Percentiles rank a stretch among this genome's conserved stretches.
Evolutionary conservation across 1,139 yeast species (phyloP).

Genomic region (Scheffersomyces cryptocercus): DNA sequence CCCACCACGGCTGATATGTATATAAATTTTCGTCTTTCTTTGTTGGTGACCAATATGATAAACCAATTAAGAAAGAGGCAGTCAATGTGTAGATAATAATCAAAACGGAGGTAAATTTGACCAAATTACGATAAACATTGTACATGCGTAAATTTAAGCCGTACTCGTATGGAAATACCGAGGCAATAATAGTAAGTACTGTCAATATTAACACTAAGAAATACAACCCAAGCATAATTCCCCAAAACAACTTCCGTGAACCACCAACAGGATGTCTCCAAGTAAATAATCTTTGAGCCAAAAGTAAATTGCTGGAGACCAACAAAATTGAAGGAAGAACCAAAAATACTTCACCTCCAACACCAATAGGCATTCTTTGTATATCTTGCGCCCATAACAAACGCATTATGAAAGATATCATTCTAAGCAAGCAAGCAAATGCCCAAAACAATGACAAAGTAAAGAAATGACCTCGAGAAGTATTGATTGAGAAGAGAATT

Average conservation of each 20-base stretch:
- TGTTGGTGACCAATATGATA: conserved; percentile 62
- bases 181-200: conserved; percentile 67
- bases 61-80: conserved; percentile 48
- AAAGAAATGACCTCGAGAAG: conserved; percentile 63
- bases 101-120: conserved; percentile 57
- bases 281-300: conserved; percentile 77
- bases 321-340: conserved; percentile 56
- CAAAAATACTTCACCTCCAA: conserved; percentile 59
- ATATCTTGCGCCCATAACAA: conserved; percentile 58
- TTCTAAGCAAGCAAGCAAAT: conserved; percentile 51
- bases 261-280: conserved; percentile 86
- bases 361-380: conserved; percentile 49
- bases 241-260: conserved; percentile 54
- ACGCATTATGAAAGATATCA: conserved; percentile 63
- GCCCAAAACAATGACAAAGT: conserved; percentile 58
- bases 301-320: conserved; percentile 59
- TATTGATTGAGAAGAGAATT: conserved; percentile 50
- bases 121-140: conserved; percentile 55
- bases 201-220: conserved; percentile 57
- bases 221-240: conserved; percentile 53
- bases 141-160: conserved; percentile 49
- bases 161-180: conserved; percentile 63
- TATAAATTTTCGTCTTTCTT: conserved; percentile 51
- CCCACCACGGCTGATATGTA: conserved; percentile 82
- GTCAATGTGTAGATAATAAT: conserved; percentile 60